Percentiles rank a stretch among this genome's conserved stretches.
Conservation (phyloP, 2,329 filamentous ascomycete species). For the Cladophialophora chaetospira region DNA sequence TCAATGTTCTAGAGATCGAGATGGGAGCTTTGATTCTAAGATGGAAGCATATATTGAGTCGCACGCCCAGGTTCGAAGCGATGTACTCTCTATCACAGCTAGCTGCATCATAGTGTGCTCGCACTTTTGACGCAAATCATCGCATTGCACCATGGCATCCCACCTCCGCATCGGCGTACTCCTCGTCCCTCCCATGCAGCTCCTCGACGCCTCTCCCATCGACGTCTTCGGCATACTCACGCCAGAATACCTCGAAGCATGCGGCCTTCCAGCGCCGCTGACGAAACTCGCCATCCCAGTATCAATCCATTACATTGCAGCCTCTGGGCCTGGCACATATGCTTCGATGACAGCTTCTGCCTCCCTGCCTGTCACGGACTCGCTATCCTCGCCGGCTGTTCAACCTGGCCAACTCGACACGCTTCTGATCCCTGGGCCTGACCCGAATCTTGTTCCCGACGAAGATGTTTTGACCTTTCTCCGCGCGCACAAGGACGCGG, state of each 20-base stretch:
- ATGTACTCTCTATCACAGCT: no score
- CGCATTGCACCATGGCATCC: neutral
- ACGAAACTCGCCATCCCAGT: constrained; percentile 20
- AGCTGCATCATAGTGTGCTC: no score
- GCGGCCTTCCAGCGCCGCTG: constrained; percentile 39
- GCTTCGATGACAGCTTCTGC: constrained; percentile 36
- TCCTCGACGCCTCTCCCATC: constrained; percentile 43
- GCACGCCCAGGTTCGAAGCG: no score
- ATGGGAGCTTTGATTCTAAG: no score
- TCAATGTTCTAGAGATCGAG: no score
- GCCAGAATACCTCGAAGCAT: constrained; percentile 36
- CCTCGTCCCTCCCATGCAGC: constrained; percentile 40
- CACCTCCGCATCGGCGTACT: constrained; percentile 41
- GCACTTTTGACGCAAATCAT: no score
- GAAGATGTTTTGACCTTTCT: constrained; percentile 39
- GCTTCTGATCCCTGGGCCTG: constrained; percentile 42
- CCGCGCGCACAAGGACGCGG: constrained; percentile 36
- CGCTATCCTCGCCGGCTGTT: constrained; percentile 36
- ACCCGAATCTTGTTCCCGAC: constrained; percentile 36
- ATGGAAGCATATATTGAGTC: no score
- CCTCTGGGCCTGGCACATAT: constrained; percentile 23
- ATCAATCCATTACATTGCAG: constrained; percentile 38
- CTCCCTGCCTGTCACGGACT: constrained; percentile 36
- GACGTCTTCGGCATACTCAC: constrained; percentile 44
- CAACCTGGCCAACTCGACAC: constrained; percentile 42